Conservation (phyloP, 2,329 filamentous ascomycete genomes). For the Lachnum nothofagi region DNA sequence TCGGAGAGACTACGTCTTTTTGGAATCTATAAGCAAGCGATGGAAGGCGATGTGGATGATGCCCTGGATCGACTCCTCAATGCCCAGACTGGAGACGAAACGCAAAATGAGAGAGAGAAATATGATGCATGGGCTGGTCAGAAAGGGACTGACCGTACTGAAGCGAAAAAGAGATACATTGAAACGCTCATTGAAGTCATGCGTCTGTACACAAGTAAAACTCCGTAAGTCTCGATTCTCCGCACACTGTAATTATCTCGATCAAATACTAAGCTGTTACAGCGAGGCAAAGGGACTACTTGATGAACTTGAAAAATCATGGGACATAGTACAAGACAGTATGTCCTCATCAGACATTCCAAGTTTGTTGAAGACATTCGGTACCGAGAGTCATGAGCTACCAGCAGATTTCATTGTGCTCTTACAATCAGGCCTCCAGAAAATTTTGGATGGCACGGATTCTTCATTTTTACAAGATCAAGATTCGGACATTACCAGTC, state of each 20-base stretch:
- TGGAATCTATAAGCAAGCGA: neutral
- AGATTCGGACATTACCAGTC: neutral
- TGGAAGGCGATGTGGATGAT: neutral
- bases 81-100: neutral
- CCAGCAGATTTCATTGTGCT: neutral
- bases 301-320: neutral
- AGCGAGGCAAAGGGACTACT: neutral
- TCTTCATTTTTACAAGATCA: neutral
- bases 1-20: neutral
- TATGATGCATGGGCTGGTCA: neutral
- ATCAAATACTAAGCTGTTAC: neutral
- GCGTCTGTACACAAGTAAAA: neutral
- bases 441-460: neutral
- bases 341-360: neutral
- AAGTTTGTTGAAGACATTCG: neutral
- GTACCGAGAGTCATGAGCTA: neutral
- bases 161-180: neutral
- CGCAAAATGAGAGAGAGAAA: neutral
- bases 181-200: neutral
- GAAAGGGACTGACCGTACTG: neutral
- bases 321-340: neutral
- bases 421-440: neutral
- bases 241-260: neutral
- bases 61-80: neutral
- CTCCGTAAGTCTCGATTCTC: neutral